A percentile compares a stretch with the other conserved stretches of the same genome.
Evolutionary conservation across 75 land plant genomes (phyloP).

Genomic region (Isoetes taiwanensis): DNA sequence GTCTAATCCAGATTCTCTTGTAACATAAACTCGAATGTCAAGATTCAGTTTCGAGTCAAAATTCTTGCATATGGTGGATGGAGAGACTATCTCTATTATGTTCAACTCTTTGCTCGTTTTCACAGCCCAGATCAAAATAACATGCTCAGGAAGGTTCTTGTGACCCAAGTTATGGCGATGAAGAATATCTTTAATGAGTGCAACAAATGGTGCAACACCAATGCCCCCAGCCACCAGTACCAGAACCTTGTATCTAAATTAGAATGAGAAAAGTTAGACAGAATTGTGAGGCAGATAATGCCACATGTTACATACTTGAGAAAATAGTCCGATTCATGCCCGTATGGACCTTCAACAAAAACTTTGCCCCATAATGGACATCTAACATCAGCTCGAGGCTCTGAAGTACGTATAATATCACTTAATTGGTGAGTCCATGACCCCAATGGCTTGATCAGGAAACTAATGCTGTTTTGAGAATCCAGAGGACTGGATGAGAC

Average conservation of each 20-base stretch:
- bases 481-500: slow-evolving; percentile 83
- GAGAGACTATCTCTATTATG: slow-evolving; percentile 39
- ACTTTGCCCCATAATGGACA: slow-evolving; percentile 11
- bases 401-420: slow-evolving; percentile 8
- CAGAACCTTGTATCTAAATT: background rate
- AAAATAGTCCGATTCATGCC: slow-evolving; percentile 17
- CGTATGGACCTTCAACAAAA: slow-evolving; percentile 27
- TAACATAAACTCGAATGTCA: slow-evolving; percentile 35
- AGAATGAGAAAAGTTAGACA: background rate
- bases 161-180: slow-evolving; percentile 33
- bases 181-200: slow-evolving; percentile 23
- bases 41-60: slow-evolving; percentile 37
- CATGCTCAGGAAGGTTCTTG: slow-evolving; percentile 39
- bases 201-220: slow-evolving; percentile 24
- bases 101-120: slow-evolving; percentile 57
- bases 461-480: slow-evolving; percentile 38
- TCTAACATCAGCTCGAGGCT: background rate
- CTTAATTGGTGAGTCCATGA: slow-evolving; percentile 35
- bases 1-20: slow-evolving; percentile 11
- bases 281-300: background rate
- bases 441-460: slow-evolving; percentile 81
- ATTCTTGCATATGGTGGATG: slow-evolving; percentile 33
- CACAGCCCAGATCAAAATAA: slow-evolving; percentile 68
- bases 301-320: slow-evolving; percentile 14
- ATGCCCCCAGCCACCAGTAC: slow-evolving; percentile 23